Conservation (phyloP, 768 basidiomycete species). For the Collybia mongolica region DNA sequence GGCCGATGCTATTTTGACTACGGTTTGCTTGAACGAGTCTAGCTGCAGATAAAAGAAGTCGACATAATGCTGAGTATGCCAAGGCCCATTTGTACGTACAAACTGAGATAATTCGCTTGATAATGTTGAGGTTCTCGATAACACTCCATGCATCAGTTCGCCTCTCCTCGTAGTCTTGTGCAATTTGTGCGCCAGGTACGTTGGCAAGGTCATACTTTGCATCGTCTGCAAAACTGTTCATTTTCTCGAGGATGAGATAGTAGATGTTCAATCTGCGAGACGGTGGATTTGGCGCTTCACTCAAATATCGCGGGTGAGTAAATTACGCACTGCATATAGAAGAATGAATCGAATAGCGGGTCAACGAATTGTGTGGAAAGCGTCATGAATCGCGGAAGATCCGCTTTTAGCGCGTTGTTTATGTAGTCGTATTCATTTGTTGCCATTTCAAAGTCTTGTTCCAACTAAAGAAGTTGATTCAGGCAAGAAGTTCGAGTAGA, state of each 20-base stretch:
- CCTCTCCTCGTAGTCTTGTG: constrained; percentile 71
- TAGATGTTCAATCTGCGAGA: constrained; percentile 79
- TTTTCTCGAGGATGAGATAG: constrained; percentile 92
- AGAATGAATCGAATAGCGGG: constrained; percentile 97
- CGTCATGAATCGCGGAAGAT: constrained; percentile 90
- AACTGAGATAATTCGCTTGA: constrained; percentile 81
- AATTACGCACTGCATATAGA: constrained; percentile 92
- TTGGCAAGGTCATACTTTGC: constrained; percentile 75
- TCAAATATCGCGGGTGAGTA: constrained; percentile 2
- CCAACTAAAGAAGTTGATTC: constrained; percentile 55
- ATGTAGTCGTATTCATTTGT: constrained; percentile 93
- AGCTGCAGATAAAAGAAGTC: constrained; percentile 35
- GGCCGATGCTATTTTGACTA: constrained; percentile 28
- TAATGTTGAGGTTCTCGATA: constrained; percentile 79
- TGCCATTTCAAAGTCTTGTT: constrained; percentile 94
- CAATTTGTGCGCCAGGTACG: constrained; percentile 66
- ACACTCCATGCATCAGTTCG: constrained; percentile 80
- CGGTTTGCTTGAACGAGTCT: constrained; percentile 63
- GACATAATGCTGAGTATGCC: not conserved
- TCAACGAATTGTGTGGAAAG: constrained; percentile 90
- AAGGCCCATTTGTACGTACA: constrained; percentile 48
- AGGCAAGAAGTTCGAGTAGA: not conserved
- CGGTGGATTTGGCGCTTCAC: constrained; percentile 1
- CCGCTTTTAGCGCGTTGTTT: constrained; percentile 86
- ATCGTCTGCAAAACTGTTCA: constrained; percentile 80